Percentiles rank a stretch among this genome's conserved stretches.
phyloP scores from a whole-genome alignment of 495 filamentous ascomycete species.

The Aspergillus sparsus region DNA sequence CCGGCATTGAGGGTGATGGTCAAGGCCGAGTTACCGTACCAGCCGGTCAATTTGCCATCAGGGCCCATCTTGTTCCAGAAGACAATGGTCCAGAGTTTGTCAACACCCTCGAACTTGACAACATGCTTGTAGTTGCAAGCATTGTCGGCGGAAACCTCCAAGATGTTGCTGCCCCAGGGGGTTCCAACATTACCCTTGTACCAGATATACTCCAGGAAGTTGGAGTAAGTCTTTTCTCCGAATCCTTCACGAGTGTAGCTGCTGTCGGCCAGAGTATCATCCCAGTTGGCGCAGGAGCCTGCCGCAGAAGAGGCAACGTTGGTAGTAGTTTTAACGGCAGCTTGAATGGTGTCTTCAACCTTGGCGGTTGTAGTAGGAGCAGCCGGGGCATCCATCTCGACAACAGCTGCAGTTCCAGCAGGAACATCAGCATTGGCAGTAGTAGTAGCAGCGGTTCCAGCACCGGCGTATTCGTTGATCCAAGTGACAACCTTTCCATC shows the following conservation, averaged over 20 bases:
- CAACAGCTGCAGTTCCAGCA: slow-evolving; percentile 10
- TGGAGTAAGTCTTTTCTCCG: slow-evolving; percentile 27
- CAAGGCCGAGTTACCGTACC: slow-evolving; percentile 44
- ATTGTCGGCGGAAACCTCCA: slow-evolving; percentile 37
- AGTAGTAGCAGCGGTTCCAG: slow-evolving; percentile 30
- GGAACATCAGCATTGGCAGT: slow-evolving; percentile 9
- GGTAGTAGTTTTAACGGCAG: slow-evolving; percentile 21
- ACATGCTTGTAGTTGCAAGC: slow-evolving; percentile 50
- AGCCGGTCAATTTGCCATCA: slow-evolving; percentile 40
- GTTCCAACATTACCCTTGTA: slow-evolving; percentile 49
- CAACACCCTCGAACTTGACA: slow-evolving; percentile 45
- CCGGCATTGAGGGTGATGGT: slow-evolving; percentile 42
- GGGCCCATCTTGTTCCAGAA: slow-evolving; percentile 57
- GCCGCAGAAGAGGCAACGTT: slow-evolving; percentile 24
- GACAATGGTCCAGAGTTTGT: slow-evolving; percentile 43
- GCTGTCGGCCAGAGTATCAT: slow-evolving; percentile 24
- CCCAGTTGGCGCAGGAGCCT: slow-evolving; percentile 32
- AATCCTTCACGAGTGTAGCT: slow-evolving; percentile 35
- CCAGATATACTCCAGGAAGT: slow-evolving; percentile 23
- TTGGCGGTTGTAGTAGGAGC: slow-evolving; percentile 21
- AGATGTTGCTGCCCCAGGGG: slow-evolving; percentile 58
- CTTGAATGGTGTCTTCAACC: slow-evolving; percentile 14
- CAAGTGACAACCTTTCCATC: slow-evolving; percentile 62
- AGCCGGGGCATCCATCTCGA: slow-evolving; percentile 20
- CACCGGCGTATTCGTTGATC: slow-evolving; percentile 62